Evolutionary conservation across 768 basidiomycete genomes (phyloP).

Genomic region (Tephrocybe rancida): DNA sequence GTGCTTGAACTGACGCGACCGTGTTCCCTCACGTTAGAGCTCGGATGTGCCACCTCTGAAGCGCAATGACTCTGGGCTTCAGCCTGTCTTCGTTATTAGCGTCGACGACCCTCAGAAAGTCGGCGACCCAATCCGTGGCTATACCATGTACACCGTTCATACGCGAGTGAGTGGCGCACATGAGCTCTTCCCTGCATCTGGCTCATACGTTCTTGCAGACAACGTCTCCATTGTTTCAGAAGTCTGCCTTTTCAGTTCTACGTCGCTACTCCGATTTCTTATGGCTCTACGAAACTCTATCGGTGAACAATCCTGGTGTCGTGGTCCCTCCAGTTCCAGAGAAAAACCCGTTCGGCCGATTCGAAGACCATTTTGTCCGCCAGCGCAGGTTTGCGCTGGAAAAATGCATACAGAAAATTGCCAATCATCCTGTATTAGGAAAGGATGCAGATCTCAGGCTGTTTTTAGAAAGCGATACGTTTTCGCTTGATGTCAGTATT

Average conservation of each 20-base stretch:
- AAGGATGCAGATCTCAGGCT: constrained; percentile 87
- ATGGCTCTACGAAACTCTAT: constrained; percentile 92
- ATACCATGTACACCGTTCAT: constrained; percentile 96
- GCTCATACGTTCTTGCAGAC: constrained; percentile 49
- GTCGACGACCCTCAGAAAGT: constrained; percentile 98
- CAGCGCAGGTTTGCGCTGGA: constrained; percentile 84
- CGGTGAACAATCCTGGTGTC: constrained; percentile 92
- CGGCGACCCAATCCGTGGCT: constrained; percentile 92
- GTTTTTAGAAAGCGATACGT: constrained; percentile 93
- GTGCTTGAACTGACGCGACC: background rate
- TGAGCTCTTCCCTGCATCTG: background rate
- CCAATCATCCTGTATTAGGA: constrained; percentile 86
- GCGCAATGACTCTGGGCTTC: constrained; percentile 49
- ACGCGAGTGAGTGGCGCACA: constrained; percentile 61
- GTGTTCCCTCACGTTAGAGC: constrained; percentile 2
- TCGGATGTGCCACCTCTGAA: constrained; percentile 15
- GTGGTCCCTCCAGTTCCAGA: constrained; percentile 97
- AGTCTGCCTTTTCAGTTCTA: constrained; percentile 88
- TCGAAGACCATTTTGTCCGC: constrained; percentile 89
- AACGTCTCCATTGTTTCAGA: constrained; percentile 81
- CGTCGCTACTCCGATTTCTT: constrained; percentile 98
- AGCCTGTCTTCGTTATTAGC: constrained; percentile 79
- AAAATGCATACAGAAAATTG: constrained; percentile 90
- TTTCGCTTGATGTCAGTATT: constrained; percentile 79
- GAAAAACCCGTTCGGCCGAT: constrained; percentile 92